phyloP scores from a whole-genome alignment of 163 green algal species.

The Prototheca cutis region DNA sequence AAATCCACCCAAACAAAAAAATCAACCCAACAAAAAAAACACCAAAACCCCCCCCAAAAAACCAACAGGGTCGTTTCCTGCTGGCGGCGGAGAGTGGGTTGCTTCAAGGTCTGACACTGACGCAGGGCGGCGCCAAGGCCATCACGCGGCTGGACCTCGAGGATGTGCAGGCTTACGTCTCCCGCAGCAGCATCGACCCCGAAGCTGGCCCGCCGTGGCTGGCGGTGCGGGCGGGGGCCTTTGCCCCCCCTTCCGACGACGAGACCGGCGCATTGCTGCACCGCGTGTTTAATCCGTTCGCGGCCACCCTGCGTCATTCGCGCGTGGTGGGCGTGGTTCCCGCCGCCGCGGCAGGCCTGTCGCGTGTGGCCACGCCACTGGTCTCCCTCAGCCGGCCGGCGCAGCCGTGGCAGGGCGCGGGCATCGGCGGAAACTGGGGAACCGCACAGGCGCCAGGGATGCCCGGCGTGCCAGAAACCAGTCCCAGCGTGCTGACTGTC shows the following conservation, averaged over 20 bases:
- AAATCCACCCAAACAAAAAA: neutral
- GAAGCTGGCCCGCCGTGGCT: slow-evolving; percentile 28
- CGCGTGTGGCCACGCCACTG: too few species aligned
- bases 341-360: neutral
- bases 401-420: neutral
- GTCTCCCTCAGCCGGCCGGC: too few species aligned
- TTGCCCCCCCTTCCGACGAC: neutral
- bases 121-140: slow-evolving; percentile 9
- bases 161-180: slow-evolving; percentile 36
- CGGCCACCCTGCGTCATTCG: slow-evolving; percentile 29
- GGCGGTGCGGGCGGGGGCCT: neutral
- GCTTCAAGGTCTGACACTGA: slow-evolving; percentile 18
- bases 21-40: slow-evolving; percentile 1
- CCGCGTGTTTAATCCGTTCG: slow-evolving; percentile 40
- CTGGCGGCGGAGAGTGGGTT: slow-evolving; percentile 27
- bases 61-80: slow-evolving; percentile 32
- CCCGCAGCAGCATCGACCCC: slow-evolving; percentile 30
- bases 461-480: too few species aligned
- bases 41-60: neutral
- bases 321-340: slow-evolving; percentile 15
- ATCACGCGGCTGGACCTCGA: slow-evolving; percentile 34
- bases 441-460: too few species aligned
- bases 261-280: slow-evolving; percentile 8
- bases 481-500: too few species aligned
- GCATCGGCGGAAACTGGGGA: neutral